A percentile compares a stretch with the other conserved stretches of the same genome.
Conservation (phyloP, 2,329 filamentous ascomycete genomes). For the Calycina herbarum region DNA sequence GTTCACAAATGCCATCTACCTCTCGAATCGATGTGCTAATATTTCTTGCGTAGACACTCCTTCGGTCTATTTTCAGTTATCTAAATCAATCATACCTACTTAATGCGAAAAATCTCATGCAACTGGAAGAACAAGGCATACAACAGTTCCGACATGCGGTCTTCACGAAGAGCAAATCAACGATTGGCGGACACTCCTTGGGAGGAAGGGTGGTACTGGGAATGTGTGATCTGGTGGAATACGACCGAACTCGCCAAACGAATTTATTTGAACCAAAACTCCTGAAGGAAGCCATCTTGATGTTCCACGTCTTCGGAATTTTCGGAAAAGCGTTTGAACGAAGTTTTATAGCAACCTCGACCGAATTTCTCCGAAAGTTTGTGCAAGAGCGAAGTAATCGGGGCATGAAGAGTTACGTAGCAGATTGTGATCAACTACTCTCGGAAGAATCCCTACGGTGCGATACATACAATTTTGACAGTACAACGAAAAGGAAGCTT, state of each 20-base stretch:
- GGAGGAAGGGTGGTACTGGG: conserved; percentile 51
- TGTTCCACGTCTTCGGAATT: conserved; percentile 81
- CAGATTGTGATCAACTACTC: conserved; percentile 67
- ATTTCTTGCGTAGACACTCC: conserved; percentile 55
- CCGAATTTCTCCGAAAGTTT: conserved; percentile 68
- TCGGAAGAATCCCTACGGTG: conserved; percentile 73
- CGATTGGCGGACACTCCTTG: conserved; percentile 37
- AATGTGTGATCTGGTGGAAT: conserved; percentile 73
- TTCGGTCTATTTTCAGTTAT: conserved; percentile 91
- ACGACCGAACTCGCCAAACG: conserved; percentile 62
- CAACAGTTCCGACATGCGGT: conserved; percentile 67
- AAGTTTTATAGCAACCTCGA: conserved; percentile 66
- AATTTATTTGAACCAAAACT: conserved; percentile 59
- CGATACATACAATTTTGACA: conserved; percentile 78
- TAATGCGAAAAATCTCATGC: conserved; percentile 65
- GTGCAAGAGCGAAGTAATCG: conserved; percentile 62
- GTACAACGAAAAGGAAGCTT: conserved; percentile 76
- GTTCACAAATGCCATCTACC: conserved; percentile 30
- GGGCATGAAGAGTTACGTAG: conserved; percentile 74
- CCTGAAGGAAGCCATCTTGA: conserved; percentile 74
- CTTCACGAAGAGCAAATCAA: conserved; percentile 37
- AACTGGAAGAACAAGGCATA: conserved; percentile 80
- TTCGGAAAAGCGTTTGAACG: conserved; percentile 82
- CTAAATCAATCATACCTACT: conserved; percentile 88
- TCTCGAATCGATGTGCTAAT: conserved; percentile 19